Base-by-base conservation (phyloP, 1,139 yeast species). In the Candida glucosophila region DNA sequence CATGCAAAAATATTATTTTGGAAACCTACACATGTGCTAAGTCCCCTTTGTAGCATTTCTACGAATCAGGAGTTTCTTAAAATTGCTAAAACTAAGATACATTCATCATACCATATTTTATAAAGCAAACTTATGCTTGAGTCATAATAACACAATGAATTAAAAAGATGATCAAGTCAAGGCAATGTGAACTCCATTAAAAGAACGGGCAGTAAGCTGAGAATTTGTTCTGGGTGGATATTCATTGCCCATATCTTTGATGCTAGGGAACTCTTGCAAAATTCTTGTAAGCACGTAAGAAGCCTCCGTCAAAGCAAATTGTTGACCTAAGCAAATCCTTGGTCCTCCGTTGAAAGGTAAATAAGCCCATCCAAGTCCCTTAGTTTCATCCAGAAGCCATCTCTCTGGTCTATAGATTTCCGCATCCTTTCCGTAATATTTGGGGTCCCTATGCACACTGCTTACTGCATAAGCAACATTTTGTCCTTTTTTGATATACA, bases 301-400 rank as follows among this genome's bases (percentile, higher is more conserved):
- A 4, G 73, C 70, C 44, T 72, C 78, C 11, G 75, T 68, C 31
- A 71, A 56, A 1, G 76, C 77, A 46, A 66, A 68, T 42, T 69
- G 77, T 45, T 71, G 77, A 11, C 77, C 78, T 26, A 71, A 50
- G 39, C 78, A 72, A 29, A 71, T 70, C 30, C 78, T 52, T 16
- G 78, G 77, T 5, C 78, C 78, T 25, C 77, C 77, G 37, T 71
- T 71, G 51, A 69, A 70, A 5, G 76, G 76, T 15, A 70, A 43
- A 42, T 51, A 70, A 9, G 65, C 67, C 75, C 76, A 71, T 12
- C 67, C 67, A 25, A 61, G 49, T 41, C 47, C 55, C 28, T 45
- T 49, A 12, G 37, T 46, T 32, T 46, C 56, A 11, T 26, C 30
- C 17, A 30, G 30, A 12, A 26, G 22, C 75, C 75, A 69, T 35